Evolutionary conservation across 345 rosid genomes (phyloP).

Genomic region (Boechera divaricarpa): DNA sequence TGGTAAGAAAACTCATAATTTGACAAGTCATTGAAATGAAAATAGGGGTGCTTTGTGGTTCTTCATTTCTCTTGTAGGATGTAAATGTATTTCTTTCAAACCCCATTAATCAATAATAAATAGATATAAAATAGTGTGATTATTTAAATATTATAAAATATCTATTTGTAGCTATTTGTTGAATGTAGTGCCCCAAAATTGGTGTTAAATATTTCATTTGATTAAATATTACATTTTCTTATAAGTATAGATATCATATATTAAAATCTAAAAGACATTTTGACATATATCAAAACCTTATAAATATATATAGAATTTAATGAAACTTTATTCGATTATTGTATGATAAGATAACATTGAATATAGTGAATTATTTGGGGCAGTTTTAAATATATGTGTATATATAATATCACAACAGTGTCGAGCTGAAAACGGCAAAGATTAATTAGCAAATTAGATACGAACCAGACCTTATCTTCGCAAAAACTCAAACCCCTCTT

Average conservation of each 20-base stretch:
- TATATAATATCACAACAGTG: not conserved
- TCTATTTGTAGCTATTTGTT: not conserved
- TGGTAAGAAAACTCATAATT: not conserved
- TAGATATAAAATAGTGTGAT: not conserved
- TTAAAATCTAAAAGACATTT: not conserved
- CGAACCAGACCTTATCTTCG: constrained; percentile 40
- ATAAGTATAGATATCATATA: not conserved
- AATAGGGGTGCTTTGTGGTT: not conserved
- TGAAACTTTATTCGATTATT: not conserved
- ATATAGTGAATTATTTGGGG: not conserved
- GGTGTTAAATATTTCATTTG: not conserved
- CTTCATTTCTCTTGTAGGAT: not conserved
- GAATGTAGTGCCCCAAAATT: not conserved
- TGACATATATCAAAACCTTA: not conserved
- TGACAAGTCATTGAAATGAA: not conserved
- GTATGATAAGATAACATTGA: not conserved
- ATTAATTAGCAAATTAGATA: not conserved
- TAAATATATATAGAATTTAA: not conserved
- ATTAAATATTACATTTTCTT: not conserved
- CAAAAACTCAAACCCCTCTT: not conserved
- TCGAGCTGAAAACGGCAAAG: not conserved
- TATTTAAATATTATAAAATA: no score
- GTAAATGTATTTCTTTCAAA: not conserved
- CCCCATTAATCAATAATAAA: not conserved
- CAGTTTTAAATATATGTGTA: not conserved